Evolutionary conservation across 2,329 filamentous ascomycete species (phyloP).

Genomic region (Eutypa lata): DNA sequence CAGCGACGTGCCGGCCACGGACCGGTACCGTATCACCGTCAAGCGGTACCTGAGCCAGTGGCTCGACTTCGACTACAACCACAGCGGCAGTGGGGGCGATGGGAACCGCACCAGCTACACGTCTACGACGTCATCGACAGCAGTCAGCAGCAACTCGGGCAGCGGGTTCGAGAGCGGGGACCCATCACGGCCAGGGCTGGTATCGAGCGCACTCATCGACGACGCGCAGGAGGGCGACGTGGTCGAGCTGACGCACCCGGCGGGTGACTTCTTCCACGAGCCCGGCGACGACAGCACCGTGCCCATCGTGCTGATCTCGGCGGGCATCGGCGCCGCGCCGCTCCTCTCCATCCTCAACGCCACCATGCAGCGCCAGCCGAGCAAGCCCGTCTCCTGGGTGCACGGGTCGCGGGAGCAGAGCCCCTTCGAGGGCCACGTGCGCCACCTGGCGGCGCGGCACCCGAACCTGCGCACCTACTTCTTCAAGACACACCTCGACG

Average conservation of each 20-base stretch:
- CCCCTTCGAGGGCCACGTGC: slow-evolving; percentile 53
- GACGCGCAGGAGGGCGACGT: slow-evolving; percentile 57
- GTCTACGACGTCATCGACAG: slow-evolving; percentile 23
- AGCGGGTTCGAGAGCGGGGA: slow-evolving; percentile 27
- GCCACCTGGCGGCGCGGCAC: slow-evolving; percentile 35
- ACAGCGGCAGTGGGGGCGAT: slow-evolving; percentile 12
- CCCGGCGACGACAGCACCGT: slow-evolving; percentile 34
- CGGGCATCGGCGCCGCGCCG: slow-evolving; percentile 59
- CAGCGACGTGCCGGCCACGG: slow-evolving; percentile 58
- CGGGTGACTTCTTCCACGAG: slow-evolving; percentile 59
- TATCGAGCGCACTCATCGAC: slow-evolving; percentile 69
- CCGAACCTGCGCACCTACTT: slow-evolving; percentile 40
- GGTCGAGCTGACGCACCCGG: slow-evolving; percentile 64
- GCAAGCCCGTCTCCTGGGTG: slow-evolving; percentile 55
- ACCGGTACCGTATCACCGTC: slow-evolving; percentile 68
- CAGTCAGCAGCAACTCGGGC: slow-evolving; percentile 28
- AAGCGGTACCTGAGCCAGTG: slow-evolving; percentile 61
- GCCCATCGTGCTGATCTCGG: slow-evolving; percentile 60
- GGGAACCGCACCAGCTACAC: slow-evolving; percentile 1
- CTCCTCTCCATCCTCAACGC: slow-evolving; percentile 60
- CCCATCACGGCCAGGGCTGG: slow-evolving; percentile 48
- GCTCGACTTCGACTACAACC: too few species aligned
- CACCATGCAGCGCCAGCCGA: slow-evolving; percentile 40
- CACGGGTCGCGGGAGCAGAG: slow-evolving; percentile 52
- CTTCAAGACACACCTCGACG: slow-evolving; percentile 47